phyloP scores from a whole-genome alignment of 345 rosid genomes.

The Microcos paniculata region DNA sequence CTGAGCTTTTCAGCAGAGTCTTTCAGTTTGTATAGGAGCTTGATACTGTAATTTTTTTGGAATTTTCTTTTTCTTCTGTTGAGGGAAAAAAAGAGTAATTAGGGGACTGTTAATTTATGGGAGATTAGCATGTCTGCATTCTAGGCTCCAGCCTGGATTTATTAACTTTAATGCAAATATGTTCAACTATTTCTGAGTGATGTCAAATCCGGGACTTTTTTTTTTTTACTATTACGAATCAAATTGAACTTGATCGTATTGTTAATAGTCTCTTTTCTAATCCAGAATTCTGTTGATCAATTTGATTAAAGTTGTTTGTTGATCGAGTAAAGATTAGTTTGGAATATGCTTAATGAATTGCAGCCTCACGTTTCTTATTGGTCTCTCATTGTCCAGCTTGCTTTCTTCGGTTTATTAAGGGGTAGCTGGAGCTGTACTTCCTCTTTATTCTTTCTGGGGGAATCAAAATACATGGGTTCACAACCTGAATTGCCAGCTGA shows the following conservation, averaged over 20 bases:
- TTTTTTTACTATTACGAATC: conserved; percentile 2
- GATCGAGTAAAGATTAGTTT: not conserved
- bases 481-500: conserved; percentile 25
- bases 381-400: conserved; percentile 16
- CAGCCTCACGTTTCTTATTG: not conserved
- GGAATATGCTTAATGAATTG: not conserved
- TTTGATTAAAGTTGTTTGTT: conserved; percentile 1
- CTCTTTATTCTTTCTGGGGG: not conserved
- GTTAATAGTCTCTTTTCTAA: not conserved
- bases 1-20: not conserved
- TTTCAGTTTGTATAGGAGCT: not conserved
- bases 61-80: not conserved
- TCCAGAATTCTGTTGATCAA: not conserved
- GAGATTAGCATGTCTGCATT: not conserved
- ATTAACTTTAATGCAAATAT: not conserved
- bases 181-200: not conserved
- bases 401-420: conserved; percentile 1
- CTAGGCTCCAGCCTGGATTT: not conserved
- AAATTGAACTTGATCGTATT: not conserved
- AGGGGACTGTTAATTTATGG: not conserved
- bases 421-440: conserved; percentile 13
- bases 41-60: not conserved
- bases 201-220: not conserved
- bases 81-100: not conserved
- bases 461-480: conserved; percentile 50